phyloP scores from a whole-genome alignment of 345 rosid species.

The Brassica juncea region DNA sequence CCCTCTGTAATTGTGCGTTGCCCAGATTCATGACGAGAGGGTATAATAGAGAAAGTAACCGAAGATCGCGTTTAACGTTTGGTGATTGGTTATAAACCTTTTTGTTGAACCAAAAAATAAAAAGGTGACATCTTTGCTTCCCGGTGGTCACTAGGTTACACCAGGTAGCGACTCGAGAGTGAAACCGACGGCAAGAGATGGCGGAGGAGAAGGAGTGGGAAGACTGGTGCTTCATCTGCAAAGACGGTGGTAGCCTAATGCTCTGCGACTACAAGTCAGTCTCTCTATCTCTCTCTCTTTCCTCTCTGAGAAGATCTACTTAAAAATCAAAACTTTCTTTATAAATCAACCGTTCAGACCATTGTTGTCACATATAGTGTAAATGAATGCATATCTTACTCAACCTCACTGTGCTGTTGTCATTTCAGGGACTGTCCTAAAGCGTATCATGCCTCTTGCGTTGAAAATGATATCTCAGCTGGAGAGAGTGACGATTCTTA shows the following conservation, averaged over 20 bases:
- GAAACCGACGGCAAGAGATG: constrained; percentile 14
- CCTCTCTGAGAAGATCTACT: constrained; percentile 8
- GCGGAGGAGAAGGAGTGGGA: constrained; percentile 28
- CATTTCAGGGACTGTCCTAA: constrained; percentile 37
- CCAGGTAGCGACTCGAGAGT: not conserved
- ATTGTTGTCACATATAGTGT: not conserved
- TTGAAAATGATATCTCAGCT: not conserved
- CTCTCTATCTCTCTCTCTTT: not conserved
- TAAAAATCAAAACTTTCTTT: not conserved
- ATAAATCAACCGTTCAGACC: not conserved
- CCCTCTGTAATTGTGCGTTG: not conserved
- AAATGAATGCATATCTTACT: not conserved
- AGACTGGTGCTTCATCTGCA: constrained; percentile 44
- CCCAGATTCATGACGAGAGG: not conserved
- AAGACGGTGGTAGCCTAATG: constrained; percentile 39
- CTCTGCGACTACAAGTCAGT: constrained; percentile 38
- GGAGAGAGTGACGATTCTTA: constrained; percentile 16
- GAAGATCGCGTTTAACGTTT: not conserved
- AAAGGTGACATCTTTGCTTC: not conserved
- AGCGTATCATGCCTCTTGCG: constrained; percentile 36
- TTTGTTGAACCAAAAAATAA: not conserved
- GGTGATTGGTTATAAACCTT: not conserved
- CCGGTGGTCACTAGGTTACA: not conserved
- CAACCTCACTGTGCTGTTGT: not conserved
- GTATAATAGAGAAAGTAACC: not conserved